Base-by-base conservation (phyloP, 1,284 basidiomycete species). In the Boletus albobrunnescens region DNA sequence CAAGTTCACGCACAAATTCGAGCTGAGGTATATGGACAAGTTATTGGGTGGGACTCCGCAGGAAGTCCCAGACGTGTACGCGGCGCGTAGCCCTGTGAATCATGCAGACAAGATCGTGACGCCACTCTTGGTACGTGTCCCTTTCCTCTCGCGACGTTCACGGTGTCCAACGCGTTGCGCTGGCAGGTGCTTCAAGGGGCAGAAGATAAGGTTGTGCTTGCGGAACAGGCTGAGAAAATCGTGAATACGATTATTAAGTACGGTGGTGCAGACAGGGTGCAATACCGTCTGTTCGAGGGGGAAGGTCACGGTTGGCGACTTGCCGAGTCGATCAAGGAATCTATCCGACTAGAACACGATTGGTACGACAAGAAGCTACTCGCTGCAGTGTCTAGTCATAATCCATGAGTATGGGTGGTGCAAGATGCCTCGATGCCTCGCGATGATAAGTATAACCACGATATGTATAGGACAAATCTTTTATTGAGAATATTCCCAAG, bases 1-100 rank as follows among this genome's bases (percentile, higher is more conserved):
- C 6, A 63, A 72, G 28, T 73, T 77, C 47, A 81, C 79, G 1
- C 85, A 88, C 66, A 88, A 88, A 56, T 86, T 85, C 41, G 78
- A 84, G 59, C 69, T 73, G 17, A 65, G 68, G n/a, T 84, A 82
- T 52, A 59, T 75, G 51, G 65, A 70, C 36, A 72, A 73, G 47
- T 67, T 87, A 3, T 56, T 87, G 23, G 82, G 82, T 1, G 84
- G 79, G 0, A 76, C 72, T 6, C 46, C 47, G 2, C 28, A 53
- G 28, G 51, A 54, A 17, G 23, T 63, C n/a, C 64, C 54, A 8
- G 58, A 57, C 14, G 58, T 61, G 39, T 66, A 66, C 38, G 52
- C 54, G 10, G 60, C 53, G 9, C 60, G 60, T n/a, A 61, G 64
- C 20, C 58, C 62, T 5, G 36, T 61, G 36, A 58, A 63, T 11